Evolutionary conservation across 1,284 basidiomycete genomes (phyloP).

Genomic region (Melampsora occidentalis): DNA sequence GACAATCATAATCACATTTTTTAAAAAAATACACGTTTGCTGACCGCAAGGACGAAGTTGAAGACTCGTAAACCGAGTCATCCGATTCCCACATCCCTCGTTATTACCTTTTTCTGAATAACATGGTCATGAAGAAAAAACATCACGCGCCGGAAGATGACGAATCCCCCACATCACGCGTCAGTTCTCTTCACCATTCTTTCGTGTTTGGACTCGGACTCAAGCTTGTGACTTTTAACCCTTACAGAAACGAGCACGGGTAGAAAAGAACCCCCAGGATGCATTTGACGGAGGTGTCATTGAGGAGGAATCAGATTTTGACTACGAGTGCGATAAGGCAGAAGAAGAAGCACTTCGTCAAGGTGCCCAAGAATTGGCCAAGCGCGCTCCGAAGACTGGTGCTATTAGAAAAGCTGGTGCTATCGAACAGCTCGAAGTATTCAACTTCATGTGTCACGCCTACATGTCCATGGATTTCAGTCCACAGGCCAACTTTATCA

Average conservation of each 20-base stretch:
- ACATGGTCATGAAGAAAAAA: background rate
- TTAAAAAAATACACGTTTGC: too few species aligned
- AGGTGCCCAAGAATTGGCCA: slow-evolving; percentile 10
- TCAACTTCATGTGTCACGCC: slow-evolving; percentile 54
- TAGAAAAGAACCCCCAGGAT: background rate
- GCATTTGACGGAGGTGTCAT: background rate
- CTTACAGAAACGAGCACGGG: slow-evolving; percentile 7
- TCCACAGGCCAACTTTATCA: slow-evolving; percentile 88
- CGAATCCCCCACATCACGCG: background rate
- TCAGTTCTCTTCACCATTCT: background rate
- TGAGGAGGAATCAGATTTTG: slow-evolving; percentile 6
- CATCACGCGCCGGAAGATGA: slow-evolving; percentile 4
- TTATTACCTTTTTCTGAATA: too few species aligned
- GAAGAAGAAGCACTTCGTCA: slow-evolving; percentile 6
- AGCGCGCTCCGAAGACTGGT: background rate
- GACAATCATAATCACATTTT: too few species aligned
- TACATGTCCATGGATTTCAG: slow-evolving; percentile 51
- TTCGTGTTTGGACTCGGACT: too few species aligned
- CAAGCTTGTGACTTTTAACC: too few species aligned
- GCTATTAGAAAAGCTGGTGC: slow-evolving; percentile 47
- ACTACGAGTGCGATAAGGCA: slow-evolving; percentile 17
- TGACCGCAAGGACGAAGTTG: too few species aligned
- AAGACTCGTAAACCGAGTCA: too few species aligned
- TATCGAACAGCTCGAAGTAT: slow-evolving; percentile 52
- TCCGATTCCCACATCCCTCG: too few species aligned